Evolutionary conservation across 1,284 basidiomycete species (phyloP).

Genomic region (Paramarasmius palmivorus): DNA sequence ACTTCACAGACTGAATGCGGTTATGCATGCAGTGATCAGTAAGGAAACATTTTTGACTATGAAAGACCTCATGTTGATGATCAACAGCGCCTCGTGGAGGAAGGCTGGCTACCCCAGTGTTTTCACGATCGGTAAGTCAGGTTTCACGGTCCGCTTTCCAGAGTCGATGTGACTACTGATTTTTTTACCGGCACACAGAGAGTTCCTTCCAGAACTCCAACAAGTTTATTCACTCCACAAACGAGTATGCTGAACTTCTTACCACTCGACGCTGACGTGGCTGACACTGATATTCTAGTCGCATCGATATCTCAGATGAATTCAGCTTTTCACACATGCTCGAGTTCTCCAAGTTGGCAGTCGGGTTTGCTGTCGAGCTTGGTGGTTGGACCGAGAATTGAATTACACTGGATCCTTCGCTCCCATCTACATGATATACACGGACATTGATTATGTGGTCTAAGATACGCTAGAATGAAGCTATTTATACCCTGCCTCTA

Average conservation of each 20-base stretch:
- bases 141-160: conserved; percentile 7
- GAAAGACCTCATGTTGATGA: conserved; percentile 28
- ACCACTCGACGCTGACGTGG: conserved; percentile 18
- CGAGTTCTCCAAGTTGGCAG: conserved; percentile 88
- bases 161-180: background rate
- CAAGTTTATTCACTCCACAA: conserved; percentile 78
- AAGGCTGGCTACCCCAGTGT: conserved; percentile 85
- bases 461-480: background rate
- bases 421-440: no score
- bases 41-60: conserved; percentile 24
- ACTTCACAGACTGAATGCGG: conserved; percentile 73
- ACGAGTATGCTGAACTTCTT: conserved; percentile 59
- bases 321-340: conserved; percentile 86
- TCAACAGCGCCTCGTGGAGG: conserved; percentile 75
- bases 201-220: conserved; percentile 75
- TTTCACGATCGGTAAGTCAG: conserved; percentile 76
- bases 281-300: conserved; percentile 42
- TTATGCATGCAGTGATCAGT: conserved; percentile 95
- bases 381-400: conserved; percentile 45
- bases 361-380: conserved; percentile 83
- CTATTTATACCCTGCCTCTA: background rate
- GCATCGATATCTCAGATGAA: conserved; percentile 82
- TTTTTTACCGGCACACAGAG: conserved; percentile 49
- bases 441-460: background rate
- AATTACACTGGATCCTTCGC: background rate